Base-by-base conservation (phyloP, 331 rosid genomes). In the Telfairia occidentalis region DNA sequence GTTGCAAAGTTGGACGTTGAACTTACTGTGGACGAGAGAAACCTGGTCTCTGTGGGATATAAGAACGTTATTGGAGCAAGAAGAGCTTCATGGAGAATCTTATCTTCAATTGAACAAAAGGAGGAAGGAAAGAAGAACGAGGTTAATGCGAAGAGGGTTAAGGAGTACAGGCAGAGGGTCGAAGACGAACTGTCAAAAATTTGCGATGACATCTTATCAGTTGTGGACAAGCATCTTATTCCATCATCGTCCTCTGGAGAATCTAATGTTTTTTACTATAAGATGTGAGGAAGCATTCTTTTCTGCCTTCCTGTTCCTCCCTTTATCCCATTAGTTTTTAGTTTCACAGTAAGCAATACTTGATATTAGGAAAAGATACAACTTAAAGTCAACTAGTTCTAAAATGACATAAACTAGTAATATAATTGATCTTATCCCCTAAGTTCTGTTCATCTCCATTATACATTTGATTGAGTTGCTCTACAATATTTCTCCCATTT, bases 31-130 rank as follows among this genome's bases (percentile, higher is more conserved):
- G 88, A 85, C 70, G 86, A 85, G 82, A 55, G 84, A 28, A 80
- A 82, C 53, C 77, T 82, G 55, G 60, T 85, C 3, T 82, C 86
- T n/a, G 88, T 82, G 73, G 85, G 88, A 64, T 85, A 82, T 74
- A 85, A 82, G 84, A 85, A 82, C 53, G 81, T 77, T 35, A 82
- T 79, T 5, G 84, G 88, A 30, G 88, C 84, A 64, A 77, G 88
- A 77, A 75, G 88, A 79, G 81, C 81, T 7, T 82, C 88, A 0
- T 85, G 88, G 86, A 57, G 86, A 65, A 85, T 85, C 30, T 37
- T 85, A 37, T 85, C 86, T 16, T 82, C 88, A 18, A 64, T 77
- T 71, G 88, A 85, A 75, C 86, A 80, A 26, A 85, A 85, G 79
- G 88, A 85, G 75, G 86, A 78, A 55, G 79, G 50, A 34, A 85